A percentile compares a stretch with the other conserved stretches of the same genome.
Evolutionary conservation across 352 stramenopile species (phyloP).

Genomic region (Phytophthora pini): DNA sequence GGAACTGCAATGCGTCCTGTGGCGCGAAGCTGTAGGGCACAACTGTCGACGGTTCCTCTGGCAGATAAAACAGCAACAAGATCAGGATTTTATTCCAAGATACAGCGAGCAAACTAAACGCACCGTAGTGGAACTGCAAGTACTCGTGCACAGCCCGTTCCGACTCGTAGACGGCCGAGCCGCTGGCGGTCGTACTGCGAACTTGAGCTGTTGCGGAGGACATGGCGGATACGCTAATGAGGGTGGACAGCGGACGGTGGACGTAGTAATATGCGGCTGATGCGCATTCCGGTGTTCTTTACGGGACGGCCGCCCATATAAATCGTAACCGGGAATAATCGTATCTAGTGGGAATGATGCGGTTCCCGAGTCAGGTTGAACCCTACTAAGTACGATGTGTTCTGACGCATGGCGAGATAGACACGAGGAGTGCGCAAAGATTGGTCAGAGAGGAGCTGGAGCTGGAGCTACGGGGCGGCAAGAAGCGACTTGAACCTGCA

Average conservation of each 20-base stretch:
- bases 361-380: background rate
- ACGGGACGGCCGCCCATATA: slow-evolving; percentile 13
- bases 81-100: background rate
- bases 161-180: slow-evolving; percentile 89
- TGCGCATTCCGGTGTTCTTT: slow-evolving; percentile 8
- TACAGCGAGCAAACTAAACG: background rate
- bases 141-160: slow-evolving; percentile 90
- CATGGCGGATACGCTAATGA: slow-evolving; percentile 12
- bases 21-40: slow-evolving; percentile 79
- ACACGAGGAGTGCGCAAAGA: slow-evolving; percentile 3
- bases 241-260: no score
- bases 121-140: slow-evolving; percentile 92
- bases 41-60: slow-evolving; percentile 70
- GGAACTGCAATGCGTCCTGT: slow-evolving; percentile 85
- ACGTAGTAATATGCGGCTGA: background rate
- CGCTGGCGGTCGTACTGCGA: slow-evolving; percentile 89
- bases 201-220: slow-evolving; percentile 20
- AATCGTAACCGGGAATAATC: slow-evolving; percentile 5
- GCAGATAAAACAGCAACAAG: background rate
- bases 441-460: no score
- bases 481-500: no score
- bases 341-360: slow-evolving; percentile 4
- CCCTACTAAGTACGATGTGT: slow-evolving; percentile 20
- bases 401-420: slow-evolving; percentile 11
- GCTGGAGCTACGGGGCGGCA: no score